These are phyloP conservation scores for Diaporthe nobilis DNA, from an alignment of 2,329 filamentous ascomycete species.

Conservation along the genomic window DNA sequence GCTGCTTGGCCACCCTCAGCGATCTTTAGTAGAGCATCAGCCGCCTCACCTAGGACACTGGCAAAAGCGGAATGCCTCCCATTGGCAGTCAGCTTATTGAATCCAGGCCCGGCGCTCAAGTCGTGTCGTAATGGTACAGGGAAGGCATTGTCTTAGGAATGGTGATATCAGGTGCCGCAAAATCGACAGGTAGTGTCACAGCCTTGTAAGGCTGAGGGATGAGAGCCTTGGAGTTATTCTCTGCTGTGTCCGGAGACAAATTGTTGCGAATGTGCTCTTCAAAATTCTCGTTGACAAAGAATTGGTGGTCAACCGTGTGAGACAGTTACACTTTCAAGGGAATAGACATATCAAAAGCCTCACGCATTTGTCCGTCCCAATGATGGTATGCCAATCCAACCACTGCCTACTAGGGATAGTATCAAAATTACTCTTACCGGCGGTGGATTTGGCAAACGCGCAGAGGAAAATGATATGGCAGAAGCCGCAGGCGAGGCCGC, in stretches of 20 bases:
- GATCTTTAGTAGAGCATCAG: not conserved
- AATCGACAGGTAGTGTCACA: not conserved
- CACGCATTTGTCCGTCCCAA: no score
- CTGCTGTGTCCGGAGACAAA: not conserved
- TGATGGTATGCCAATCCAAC: no score
- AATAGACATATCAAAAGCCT: no score
- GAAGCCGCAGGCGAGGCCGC: no score
- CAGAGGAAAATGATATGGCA: no score
- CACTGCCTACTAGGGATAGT: no score
- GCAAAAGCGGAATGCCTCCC: not conserved
- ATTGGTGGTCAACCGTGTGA: no score
- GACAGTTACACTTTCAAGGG: no score
- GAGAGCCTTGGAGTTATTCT: not conserved
- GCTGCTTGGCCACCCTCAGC: not conserved
- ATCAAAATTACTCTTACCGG: no score
- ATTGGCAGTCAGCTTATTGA: not conserved
- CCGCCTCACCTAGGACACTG: not conserved
- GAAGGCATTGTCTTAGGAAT: not conserved
- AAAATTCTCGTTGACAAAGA: no score
- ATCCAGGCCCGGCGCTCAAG: not conserved
- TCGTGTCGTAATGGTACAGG: no score
- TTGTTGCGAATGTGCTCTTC: not conserved
- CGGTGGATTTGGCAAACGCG: no score
- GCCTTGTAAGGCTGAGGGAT: not conserved
- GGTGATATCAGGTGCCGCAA: not conserved